Evolutionary conservation across 176 grass and related monocot species (phyloP).

Genomic region (Puya raimondii): DNA sequence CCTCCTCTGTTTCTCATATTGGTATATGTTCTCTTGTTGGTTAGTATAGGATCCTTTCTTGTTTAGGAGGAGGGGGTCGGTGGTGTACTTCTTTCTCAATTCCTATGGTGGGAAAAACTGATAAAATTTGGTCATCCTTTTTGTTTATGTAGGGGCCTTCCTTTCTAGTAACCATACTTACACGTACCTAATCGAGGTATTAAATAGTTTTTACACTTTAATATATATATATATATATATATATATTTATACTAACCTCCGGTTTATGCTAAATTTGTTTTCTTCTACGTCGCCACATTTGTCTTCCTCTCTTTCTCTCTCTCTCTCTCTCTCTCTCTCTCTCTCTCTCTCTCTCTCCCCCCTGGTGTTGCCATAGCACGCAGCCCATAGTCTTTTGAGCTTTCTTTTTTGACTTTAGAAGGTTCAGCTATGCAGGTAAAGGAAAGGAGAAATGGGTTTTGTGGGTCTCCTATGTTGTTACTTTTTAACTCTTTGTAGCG

Average conservation of each 20-base stretch:
- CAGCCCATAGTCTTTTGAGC: neutral
- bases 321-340: neutral
- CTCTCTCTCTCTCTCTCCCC: too few relatives aligned
- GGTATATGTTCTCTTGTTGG: neutral
- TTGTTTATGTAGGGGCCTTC: neutral
- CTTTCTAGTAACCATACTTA: too few relatives aligned
- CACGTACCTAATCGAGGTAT: too few relatives aligned
- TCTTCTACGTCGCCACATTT: neutral
- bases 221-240: too few relatives aligned
- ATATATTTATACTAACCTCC: too few relatives aligned
- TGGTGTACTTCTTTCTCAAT: neutral
- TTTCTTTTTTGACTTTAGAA: constrained; percentile 7
- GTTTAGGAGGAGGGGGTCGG: neutral
- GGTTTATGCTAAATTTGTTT: neutral
- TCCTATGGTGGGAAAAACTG: neutral
- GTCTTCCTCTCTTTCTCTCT: neutral
- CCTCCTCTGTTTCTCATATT: neutral
- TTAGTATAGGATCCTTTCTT: neutral
- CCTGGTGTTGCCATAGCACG: neutral
- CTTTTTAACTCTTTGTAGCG: constrained; percentile 11
- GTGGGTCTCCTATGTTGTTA: constrained; percentile 4
- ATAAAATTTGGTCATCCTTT: neutral
- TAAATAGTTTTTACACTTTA: too few relatives aligned
- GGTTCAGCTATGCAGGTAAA: constrained; percentile 10
- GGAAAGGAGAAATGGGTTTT: neutral